Evolutionary conservation across 2,329 filamentous ascomycete genomes (phyloP).

Genomic region (Exophiala calicioides): DNA sequence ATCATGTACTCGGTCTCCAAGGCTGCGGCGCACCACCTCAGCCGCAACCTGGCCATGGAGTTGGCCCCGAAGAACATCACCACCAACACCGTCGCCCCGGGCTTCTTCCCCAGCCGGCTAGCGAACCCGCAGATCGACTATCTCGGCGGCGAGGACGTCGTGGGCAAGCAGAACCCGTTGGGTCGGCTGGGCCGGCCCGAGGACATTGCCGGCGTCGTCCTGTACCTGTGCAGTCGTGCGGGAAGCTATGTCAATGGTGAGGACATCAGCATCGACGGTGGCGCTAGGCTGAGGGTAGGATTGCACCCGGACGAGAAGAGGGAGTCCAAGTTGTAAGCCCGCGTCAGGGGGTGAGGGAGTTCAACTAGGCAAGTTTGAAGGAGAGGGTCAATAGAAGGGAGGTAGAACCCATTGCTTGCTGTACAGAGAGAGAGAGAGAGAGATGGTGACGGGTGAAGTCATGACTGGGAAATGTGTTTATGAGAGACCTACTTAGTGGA

Average conservation of each 20-base stretch:
- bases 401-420: too few relatives aligned
- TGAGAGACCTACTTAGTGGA: too few relatives aligned
- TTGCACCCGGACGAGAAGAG: conserved; percentile 2
- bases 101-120: conserved; percentile 34
- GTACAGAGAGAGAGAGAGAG: too few relatives aligned
- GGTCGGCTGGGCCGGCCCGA: conserved; percentile 69
- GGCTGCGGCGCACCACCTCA: conserved; percentile 42
- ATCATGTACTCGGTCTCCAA: conserved; percentile 41
- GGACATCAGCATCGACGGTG: conserved; percentile 64
- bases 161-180: conserved; percentile 59
- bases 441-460: too few relatives aligned
- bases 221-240: conserved; percentile 69
- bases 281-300: conserved; percentile 33
- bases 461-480: too few relatives aligned
- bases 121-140: conserved; percentile 22
- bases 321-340: conserved; percentile 1
- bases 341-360: too few relatives aligned
- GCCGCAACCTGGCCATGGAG: conserved; percentile 42
- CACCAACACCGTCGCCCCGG: conserved; percentile 42
- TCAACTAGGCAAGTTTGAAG: too few relatives aligned
- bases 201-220: conserved; percentile 73
- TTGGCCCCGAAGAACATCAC: conserved; percentile 43
- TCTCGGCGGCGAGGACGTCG: conserved; percentile 19
- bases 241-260: conserved; percentile 68
- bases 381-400: too few relatives aligned